Percentiles rank a stretch among this genome's conserved stretches.
These are phyloP conservation scores for Globisporangium okanoganense DNA, from an alignment of 352 stramenopile genomes.

Conservation along the genomic window DNA sequence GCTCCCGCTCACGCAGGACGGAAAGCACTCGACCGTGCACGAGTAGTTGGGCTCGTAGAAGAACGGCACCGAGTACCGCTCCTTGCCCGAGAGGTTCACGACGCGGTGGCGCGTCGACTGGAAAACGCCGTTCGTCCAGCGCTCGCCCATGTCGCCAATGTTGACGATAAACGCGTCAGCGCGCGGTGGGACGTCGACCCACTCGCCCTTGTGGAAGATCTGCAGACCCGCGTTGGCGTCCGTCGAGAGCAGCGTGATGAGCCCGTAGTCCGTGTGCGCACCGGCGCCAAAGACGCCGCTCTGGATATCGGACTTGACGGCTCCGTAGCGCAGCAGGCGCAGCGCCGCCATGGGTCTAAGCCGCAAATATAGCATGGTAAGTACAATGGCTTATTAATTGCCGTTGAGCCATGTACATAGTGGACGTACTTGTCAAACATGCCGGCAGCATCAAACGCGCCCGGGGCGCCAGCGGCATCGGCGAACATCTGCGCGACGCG, in stretches of 20 bases:
- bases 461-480: slow-evolving; percentile 40
- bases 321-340: slow-evolving; percentile 71
- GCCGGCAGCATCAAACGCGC: slow-evolving; percentile 40
- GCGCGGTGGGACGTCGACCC: slow-evolving; percentile 56
- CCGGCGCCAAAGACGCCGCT: slow-evolving; percentile 68
- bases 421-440: slow-evolving; percentile 53
- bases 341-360: slow-evolving; percentile 66
- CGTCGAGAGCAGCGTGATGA: slow-evolving; percentile 67
- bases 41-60: slow-evolving; percentile 78
- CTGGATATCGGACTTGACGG: slow-evolving; percentile 54
- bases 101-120: slow-evolving; percentile 66
- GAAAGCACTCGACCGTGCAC: slow-evolving; percentile 57
- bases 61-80: slow-evolving; percentile 77
- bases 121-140: slow-evolving; percentile 69
- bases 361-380: background rate
- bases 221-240: slow-evolving; percentile 53
- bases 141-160: slow-evolving; percentile 73
- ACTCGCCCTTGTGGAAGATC: slow-evolving; percentile 49
- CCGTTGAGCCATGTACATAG: no score
- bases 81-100: slow-evolving; percentile 48
- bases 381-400: background rate
- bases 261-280: slow-evolving; percentile 73
- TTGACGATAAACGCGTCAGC: slow-evolving; percentile 63
- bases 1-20: slow-evolving; percentile 44
- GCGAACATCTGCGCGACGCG: slow-evolving; percentile 55